phyloP scores from a whole-genome alignment of 2,329 filamentous ascomycete genomes.

The Huntiella moniliformis region DNA sequence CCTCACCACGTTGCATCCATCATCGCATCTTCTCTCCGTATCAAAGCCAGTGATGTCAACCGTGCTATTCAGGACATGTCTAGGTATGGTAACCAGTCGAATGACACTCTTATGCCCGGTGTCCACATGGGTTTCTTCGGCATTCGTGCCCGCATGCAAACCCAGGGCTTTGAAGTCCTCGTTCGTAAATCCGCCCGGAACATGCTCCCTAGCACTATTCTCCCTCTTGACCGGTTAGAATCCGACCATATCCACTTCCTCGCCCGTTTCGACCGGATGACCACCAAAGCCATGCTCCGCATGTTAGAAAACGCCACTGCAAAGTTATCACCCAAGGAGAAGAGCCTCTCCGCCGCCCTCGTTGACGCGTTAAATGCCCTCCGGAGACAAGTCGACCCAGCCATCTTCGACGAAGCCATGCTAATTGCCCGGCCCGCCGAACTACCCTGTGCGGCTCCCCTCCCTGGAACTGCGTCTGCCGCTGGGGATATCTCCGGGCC shows the following conservation, averaged over 20 bases:
- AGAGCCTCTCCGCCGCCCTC: constrained; percentile 27
- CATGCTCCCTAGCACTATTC: constrained; percentile 38
- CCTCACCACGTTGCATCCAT: constrained; percentile 47
- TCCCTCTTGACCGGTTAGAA: constrained; percentile 35
- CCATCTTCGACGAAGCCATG: constrained; percentile 27
- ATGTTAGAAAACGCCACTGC: constrained; percentile 18
- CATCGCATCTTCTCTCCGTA: constrained; percentile 56
- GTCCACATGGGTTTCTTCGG: constrained; percentile 42
- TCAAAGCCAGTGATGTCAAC: constrained; percentile 43
- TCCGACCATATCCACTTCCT: constrained; percentile 36
- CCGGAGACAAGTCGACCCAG: constrained; percentile 24
- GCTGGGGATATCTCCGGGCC: neutral
- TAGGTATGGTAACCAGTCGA: constrained; percentile 30
- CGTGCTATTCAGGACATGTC: constrained; percentile 45
- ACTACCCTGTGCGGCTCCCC: constrained; percentile 20
- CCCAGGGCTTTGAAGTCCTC: constrained; percentile 43
- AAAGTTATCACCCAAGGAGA: constrained; percentile 22
- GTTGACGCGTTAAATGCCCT: constrained; percentile 24
- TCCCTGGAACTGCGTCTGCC: neutral
- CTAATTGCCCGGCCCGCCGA: constrained; percentile 25
- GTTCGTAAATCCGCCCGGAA: constrained; percentile 37
- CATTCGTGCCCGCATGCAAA: constrained; percentile 30
- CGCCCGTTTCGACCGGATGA: constrained; percentile 27
- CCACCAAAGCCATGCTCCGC: constrained; percentile 22
- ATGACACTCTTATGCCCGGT: constrained; percentile 27